Conservation (phyloP, 352 stramenopile genomes). For the Phytophthora fragariae region DNA sequence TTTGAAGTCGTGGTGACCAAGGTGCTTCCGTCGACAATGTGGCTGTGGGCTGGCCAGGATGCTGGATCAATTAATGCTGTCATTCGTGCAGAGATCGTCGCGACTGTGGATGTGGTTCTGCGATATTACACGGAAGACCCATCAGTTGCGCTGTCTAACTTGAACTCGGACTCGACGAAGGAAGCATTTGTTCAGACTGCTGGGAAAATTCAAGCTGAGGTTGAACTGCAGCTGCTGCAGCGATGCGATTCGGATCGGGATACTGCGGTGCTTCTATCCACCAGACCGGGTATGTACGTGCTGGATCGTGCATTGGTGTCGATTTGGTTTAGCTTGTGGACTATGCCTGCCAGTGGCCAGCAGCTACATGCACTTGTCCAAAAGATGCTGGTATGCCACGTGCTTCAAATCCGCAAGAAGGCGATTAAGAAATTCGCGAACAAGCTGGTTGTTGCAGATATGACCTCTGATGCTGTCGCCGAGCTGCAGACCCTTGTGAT, state of each 20-base stretch:
- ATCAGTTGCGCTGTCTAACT: slow-evolving; percentile 16
- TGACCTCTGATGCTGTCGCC: slow-evolving; percentile 18
- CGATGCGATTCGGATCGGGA: slow-evolving; percentile 31
- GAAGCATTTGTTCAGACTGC: slow-evolving; percentile 23
- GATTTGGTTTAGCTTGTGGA: slow-evolving; percentile 53
- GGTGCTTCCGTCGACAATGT: slow-evolving; percentile 55
- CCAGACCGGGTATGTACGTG: slow-evolving; percentile 49
- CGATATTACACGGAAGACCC: slow-evolving; percentile 35
- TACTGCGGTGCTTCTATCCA: slow-evolving; percentile 31
- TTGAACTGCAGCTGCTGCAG: slow-evolving; percentile 39
- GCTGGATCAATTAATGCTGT: slow-evolving; percentile 39
- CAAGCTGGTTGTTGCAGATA: slow-evolving; percentile 18
- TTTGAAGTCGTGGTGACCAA: slow-evolving; percentile 40
- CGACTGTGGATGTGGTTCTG: slow-evolving; percentile 57
- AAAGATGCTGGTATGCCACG: slow-evolving; percentile 47
- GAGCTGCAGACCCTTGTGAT: slow-evolving; percentile 52
- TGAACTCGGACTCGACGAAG: slow-evolving; percentile 18
- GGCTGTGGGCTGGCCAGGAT: slow-evolving; percentile 46
- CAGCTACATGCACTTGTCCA: slow-evolving; percentile 29
- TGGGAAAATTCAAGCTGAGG: slow-evolving; percentile 36
- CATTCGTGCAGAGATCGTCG: slow-evolving; percentile 60
- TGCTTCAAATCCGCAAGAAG: slow-evolving; percentile 74
- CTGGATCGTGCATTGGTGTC: slow-evolving; percentile 57
- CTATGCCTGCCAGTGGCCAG: slow-evolving; percentile 17
- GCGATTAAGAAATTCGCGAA: slow-evolving; percentile 64